phyloP scores from a whole-genome alignment of 23 red algal genomes.

The Gracilariopsis chorda region DNA sequence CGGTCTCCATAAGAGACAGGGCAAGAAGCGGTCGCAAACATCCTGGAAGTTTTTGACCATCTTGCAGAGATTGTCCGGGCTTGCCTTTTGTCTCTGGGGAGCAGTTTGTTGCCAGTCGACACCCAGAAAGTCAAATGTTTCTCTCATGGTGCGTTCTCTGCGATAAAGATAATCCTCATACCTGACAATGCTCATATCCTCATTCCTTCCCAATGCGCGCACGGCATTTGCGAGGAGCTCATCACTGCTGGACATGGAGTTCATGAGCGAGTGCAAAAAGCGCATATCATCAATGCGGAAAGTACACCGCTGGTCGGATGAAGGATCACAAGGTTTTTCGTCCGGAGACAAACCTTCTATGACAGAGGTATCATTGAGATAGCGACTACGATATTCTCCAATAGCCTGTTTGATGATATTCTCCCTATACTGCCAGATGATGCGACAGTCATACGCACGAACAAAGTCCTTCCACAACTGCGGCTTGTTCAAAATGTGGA shows the following conservation, averaged over 20 bases:
- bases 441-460: slow-evolving; percentile 45
- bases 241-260: slow-evolving; percentile 45
- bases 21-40: slow-evolving; percentile 53
- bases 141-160: slow-evolving; percentile 38
- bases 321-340: slow-evolving; percentile 13
- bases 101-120: slow-evolving; percentile 45
- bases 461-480: slow-evolving; percentile 25
- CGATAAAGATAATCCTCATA: slow-evolving; percentile 72
- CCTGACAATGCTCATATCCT: slow-evolving; percentile 49
- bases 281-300: slow-evolving; percentile 52
- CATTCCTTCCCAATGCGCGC: slow-evolving; percentile 5
- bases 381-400: slow-evolving; percentile 62
- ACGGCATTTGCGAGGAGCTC: slow-evolving; percentile 29
- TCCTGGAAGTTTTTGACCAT: slow-evolving; percentile 74
- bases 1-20: slow-evolving; percentile 64
- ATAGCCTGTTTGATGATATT: slow-evolving; percentile 69
- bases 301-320: slow-evolving; percentile 29
- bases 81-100: slow-evolving; percentile 65
- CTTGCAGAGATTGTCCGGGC: slow-evolving; percentile 63
- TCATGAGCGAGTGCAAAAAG: slow-evolving; percentile 52
- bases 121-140: slow-evolving; percentile 62
- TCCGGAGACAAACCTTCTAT: slow-evolving; percentile 42
- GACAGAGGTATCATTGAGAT: slow-evolving; percentile 55
- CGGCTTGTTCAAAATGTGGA: slow-evolving; percentile 35
- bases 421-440: slow-evolving; percentile 69